phyloP scores from a whole-genome alignment of 768 basidiomycete genomes.

The Boletellus emodensis region DNA sequence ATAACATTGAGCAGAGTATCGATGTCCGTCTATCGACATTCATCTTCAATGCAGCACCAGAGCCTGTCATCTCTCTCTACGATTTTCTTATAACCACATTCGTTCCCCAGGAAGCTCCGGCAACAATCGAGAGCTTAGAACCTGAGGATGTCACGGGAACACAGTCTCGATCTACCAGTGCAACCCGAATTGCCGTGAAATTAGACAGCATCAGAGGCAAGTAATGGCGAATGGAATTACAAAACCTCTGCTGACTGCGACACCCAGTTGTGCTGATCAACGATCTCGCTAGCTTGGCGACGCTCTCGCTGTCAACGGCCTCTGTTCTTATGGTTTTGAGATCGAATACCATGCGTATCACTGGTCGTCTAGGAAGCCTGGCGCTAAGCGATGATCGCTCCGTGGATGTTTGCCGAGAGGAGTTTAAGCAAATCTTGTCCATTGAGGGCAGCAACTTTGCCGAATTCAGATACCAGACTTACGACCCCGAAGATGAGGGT shows the following conservation, averaged over 20 bases:
- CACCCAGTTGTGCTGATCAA: slow-evolving; percentile 72
- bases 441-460: slow-evolving; percentile 95
- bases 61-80: slow-evolving; percentile 86
- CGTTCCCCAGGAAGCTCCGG: slow-evolving; percentile 43
- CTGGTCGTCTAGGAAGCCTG: slow-evolving; percentile 79
- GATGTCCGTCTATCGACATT: slow-evolving; percentile 88
- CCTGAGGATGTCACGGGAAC: not conserved
- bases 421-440: slow-evolving; percentile 82
- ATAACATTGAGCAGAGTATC: slow-evolving; percentile 84
- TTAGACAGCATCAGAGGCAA: slow-evolving; percentile 80
- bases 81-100: slow-evolving; percentile 99
- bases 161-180: slow-evolving; percentile 35
- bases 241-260: slow-evolving; percentile 9
- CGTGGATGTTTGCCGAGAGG: slow-evolving; percentile 46
- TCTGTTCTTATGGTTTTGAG: slow-evolving; percentile 76
- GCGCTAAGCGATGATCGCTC: slow-evolving; percentile 73
- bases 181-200: slow-evolving; percentile 78
- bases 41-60: slow-evolving; percentile 82
- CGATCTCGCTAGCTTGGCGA: slow-evolving; percentile 66
- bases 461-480: slow-evolving; percentile 91
- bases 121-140: slow-evolving; percentile 9
- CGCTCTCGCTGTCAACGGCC: slow-evolving; percentile 85
- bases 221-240: slow-evolving; percentile 13
- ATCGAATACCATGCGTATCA: slow-evolving; percentile 69
- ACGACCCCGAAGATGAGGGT: slow-evolving; percentile 63